A percentile compares a stretch with the other conserved stretches of the same genome.
These are phyloP conservation scores for Silybum marianum DNA, from an alignment of 129 eudicot genomes.

Conservation along the genomic window DNA sequence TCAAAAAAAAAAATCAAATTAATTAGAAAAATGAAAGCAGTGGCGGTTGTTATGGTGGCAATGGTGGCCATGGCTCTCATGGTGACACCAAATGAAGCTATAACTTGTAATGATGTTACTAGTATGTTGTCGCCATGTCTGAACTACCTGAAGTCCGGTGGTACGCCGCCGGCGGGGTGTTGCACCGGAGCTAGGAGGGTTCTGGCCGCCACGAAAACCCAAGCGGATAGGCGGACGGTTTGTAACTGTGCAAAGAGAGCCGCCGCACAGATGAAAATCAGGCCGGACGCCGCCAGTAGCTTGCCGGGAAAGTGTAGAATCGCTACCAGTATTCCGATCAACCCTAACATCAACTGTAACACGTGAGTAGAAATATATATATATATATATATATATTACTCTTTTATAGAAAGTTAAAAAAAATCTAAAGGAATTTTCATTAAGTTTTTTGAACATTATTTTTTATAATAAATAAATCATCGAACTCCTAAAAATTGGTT, in stretches of 20 bases:
- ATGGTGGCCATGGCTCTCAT: slow-evolving; percentile 27
- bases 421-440: too few relatives aligned
- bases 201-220: slow-evolving; percentile 13
- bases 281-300: slow-evolving; percentile 33
- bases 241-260: slow-evolving; percentile 54
- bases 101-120: slow-evolving; percentile 39
- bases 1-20: background rate
- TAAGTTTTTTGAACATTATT: too few relatives aligned
- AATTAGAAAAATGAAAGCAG: slow-evolving; percentile 34
- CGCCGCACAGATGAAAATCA: slow-evolving; percentile 33
- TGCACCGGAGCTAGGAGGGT: slow-evolving; percentile 46
- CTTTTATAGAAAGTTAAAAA: too few relatives aligned
- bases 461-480: too few relatives aligned
- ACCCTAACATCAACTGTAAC: slow-evolving; percentile 40
- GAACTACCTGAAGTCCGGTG: slow-evolving; percentile 39
- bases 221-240: slow-evolving; percentile 44
- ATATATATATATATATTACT: too few relatives aligned
- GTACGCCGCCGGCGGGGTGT: slow-evolving; percentile 31
- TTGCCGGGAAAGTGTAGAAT: slow-evolving; percentile 48
- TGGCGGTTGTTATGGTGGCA: slow-evolving; percentile 40
- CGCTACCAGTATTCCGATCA: slow-evolving; percentile 23
- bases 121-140: slow-evolving; percentile 45
- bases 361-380: slow-evolving; percentile 22
- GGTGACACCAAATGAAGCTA: slow-evolving; percentile 41
- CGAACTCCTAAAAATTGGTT: too few relatives aligned